phyloP scores from a whole-genome alignment of 2,329 filamentous ascomycete species.

The Thermothelomyces thermophilus region DNA sequence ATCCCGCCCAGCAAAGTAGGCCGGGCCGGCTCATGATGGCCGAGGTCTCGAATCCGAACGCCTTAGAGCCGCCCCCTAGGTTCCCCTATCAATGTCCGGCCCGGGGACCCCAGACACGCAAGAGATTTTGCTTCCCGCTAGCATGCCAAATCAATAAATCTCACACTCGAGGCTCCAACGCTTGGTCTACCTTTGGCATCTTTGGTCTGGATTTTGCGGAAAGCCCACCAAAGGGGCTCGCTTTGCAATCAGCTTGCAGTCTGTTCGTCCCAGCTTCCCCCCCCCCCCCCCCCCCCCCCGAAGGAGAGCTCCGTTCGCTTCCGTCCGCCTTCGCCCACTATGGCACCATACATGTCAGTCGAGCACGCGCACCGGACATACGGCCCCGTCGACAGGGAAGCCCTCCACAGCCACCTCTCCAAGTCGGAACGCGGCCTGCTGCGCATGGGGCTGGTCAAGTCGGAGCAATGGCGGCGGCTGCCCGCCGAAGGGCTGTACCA shows the following conservation, averaged over 20 bases:
- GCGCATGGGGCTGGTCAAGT: slow-evolving; percentile 10
- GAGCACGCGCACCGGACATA: slow-evolving; percentile 12
- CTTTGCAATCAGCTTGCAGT: background rate
- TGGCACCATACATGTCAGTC: slow-evolving; percentile 12
- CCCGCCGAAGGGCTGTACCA: slow-evolving; percentile 18
- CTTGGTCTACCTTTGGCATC: too few relatives aligned
- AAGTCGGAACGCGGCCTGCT: slow-evolving; percentile 6
- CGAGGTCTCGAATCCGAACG: background rate
- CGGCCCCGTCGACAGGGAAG: slow-evolving; percentile 9
- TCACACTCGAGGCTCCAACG: too few relatives aligned
- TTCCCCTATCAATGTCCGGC: background rate
- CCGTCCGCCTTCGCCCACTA: background rate
- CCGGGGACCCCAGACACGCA: slow-evolving; percentile 6
- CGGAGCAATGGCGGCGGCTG: slow-evolving; percentile 9
- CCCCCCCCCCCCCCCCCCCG: background rate
- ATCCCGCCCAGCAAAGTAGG: background rate
- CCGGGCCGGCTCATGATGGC: slow-evolving; percentile 3
- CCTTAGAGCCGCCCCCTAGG: background rate
- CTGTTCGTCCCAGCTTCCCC: background rate
- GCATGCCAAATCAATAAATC: background rate
- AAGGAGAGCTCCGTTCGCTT: too few relatives aligned
- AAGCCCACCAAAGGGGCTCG: background rate
- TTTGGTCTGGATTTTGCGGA: background rate
- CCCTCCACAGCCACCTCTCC: background rate
- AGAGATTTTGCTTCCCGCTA: background rate